These are phyloP conservation scores for Ilex aquifolium DNA, from an alignment of 257 asterid species.

Conservation along the genomic window DNA sequence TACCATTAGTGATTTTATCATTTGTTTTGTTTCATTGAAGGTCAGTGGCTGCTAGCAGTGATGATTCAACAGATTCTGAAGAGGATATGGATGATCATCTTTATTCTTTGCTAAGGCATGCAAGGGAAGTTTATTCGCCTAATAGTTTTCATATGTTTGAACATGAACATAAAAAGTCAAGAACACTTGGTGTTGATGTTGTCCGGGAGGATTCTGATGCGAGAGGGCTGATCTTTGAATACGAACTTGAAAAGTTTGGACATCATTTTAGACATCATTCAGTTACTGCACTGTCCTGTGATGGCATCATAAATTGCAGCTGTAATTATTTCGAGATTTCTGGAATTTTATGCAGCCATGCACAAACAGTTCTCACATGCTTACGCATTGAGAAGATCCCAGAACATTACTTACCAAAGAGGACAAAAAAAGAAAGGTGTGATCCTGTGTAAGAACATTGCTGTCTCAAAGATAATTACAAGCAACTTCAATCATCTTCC, in stretches of 20 bases:
- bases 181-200: neutral
- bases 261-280: neutral
- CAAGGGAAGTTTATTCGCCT: conserved; percentile 7
- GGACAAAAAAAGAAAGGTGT: conserved; percentile 9
- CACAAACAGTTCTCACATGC: conserved; percentile 3
- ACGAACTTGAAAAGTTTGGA: neutral
- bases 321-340: conserved; percentile 11
- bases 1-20: no score
- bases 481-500: no score
- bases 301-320: conserved; percentile 6
- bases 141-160: conserved; percentile 9
- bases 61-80: conserved; percentile 2
- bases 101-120: conserved; percentile 5
- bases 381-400: conserved; percentile 13
- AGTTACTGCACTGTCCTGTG: neutral
- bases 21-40: no score
- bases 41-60: no score
- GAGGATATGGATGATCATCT: conserved; percentile 1
- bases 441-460: neutral
- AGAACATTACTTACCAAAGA: conserved; percentile 12
- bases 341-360: conserved; percentile 16
- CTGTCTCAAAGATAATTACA: neutral
- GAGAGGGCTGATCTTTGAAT: neutral
- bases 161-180: conserved; percentile 9
- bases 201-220: neutral